Evolutionary conservation across 2,329 filamentous ascomycete species (phyloP).

Genomic region (Monilinia fructicola): DNA sequence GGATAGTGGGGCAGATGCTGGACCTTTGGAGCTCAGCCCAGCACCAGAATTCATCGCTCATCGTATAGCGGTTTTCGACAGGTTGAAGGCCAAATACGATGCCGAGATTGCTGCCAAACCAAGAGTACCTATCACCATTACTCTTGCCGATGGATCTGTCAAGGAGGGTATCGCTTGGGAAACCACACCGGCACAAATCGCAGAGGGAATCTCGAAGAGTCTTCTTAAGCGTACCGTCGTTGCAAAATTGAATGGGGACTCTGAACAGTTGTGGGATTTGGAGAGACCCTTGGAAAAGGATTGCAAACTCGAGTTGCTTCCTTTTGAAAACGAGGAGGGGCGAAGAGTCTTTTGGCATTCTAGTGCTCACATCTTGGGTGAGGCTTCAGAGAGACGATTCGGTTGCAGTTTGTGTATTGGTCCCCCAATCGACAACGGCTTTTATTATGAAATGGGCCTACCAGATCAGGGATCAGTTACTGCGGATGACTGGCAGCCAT

Average conservation of each 20-base stretch:
- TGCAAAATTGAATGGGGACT: conserved; percentile 73
- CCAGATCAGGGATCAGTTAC: conserved; percentile 69
- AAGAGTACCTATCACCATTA: conserved; percentile 71
- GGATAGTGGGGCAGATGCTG: conserved; percentile 44
- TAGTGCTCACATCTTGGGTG: conserved; percentile 91
- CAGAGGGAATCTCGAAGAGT: conserved; percentile 79
- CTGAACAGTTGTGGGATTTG: conserved; percentile 81
- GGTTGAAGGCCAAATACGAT: conserved; percentile 80
- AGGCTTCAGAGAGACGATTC: conserved; percentile 86
- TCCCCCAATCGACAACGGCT: conserved; percentile 85
- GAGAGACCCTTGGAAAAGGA: conserved; percentile 85
- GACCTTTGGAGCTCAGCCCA: conserved; percentile 51
- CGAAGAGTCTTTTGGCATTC: conserved; percentile 99
- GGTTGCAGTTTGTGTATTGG: conserved; percentile 92
- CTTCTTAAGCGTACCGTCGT: conserved; percentile 84
- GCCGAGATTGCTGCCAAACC: conserved; percentile 71
- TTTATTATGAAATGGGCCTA: conserved; percentile 96
- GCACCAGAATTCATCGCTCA: conserved; percentile 77
- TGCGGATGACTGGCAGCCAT: conserved; percentile 75
- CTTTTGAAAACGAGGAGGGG: conserved; percentile 71
- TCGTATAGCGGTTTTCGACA: conserved; percentile 83
- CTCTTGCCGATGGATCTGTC: conserved; percentile 69
- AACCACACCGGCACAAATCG: conserved; percentile 80
- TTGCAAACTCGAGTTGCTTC: conserved; percentile 80
- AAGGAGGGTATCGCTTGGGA: conserved; percentile 82